Evolutionary conservation across 2,329 filamentous ascomycete species (phyloP), one percentile per base, ranked within the genome.

Genomic region (Teratosphaeria epicoccoides): DNA sequence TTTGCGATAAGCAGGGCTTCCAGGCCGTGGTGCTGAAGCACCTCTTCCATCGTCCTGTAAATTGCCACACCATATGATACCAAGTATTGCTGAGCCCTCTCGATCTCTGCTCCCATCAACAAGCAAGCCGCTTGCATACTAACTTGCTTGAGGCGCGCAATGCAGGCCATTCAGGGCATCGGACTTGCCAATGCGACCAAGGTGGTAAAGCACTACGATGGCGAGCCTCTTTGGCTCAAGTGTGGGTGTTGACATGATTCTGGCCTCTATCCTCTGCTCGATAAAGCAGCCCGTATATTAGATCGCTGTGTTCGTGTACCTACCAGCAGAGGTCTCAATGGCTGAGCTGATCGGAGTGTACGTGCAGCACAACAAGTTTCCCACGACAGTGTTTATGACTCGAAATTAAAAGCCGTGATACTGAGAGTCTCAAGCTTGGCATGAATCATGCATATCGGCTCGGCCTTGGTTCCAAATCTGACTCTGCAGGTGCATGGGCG

Each of bases 1-100:
- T 72, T 76, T 1, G 76, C 74, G 14, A 81, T 69, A 33, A 78
- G 72, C 1, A 81, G 73, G 1, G 78, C 78, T 61, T 79, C 70
- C 1, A 81, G 64, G 6, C 75, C 76, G 56, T 72, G 68, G 48
- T 79, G 74, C 62, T 73, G 71, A 49, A 81, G 69, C 77, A 81
- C 78, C 50, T 78, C 71, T 47, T 79, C 76, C 56, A 75, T 80
- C 61, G 75, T 67, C 46, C 69, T 68, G 66, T 80, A 81, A n/a
- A 78, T 58, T 48, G 65, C 73, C 47, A 79, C 75, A 6, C 76
- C 77, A 57, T 70, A 66, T 46, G 44, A 6, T 73, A 74, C 28
- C 70, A 72, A 14, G 80, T 70, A 57, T 77, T 67, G 48, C 65
- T 69, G 67, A 2, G 75, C 77, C 77, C 77, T 80, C 28, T 59